A percentile compares a stretch with the other conserved stretches of the same genome.
phyloP scores from a whole-genome alignment of 1,284 basidiomycete species.

The Ustilago vetiveriae region DNA sequence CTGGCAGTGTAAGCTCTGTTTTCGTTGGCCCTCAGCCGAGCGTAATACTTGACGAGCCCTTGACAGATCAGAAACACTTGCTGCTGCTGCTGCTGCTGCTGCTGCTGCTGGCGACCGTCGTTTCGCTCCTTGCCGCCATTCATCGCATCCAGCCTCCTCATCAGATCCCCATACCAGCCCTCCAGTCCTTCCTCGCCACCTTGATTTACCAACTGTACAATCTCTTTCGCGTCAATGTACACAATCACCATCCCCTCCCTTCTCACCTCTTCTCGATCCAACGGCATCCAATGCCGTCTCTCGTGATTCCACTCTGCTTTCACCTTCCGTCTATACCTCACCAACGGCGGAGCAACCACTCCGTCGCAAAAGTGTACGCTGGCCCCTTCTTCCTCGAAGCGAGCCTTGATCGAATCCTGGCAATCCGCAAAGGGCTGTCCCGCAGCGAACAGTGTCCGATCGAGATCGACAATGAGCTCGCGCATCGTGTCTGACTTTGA shows the following conservation, averaged over 20 bases:
- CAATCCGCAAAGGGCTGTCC: constrained; percentile 16
- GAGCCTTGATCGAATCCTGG: constrained; percentile 15
- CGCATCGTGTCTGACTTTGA: constrained; percentile 47
- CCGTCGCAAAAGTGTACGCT: constrained; percentile 27
- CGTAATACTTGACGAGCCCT: constrained; percentile 40
- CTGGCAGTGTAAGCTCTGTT: constrained; percentile 41
- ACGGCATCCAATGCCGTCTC: constrained; percentile 33
- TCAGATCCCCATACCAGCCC: constrained; percentile 32
- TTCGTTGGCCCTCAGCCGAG: constrained; percentile 18
- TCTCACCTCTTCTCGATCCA: constrained; percentile 20
- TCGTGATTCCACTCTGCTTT: constrained; percentile 29
- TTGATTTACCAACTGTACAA: constrained; percentile 24
- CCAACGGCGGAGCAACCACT: constrained; percentile 22
- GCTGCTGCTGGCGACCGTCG: too few species aligned
- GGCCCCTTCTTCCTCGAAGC: constrained; percentile 32
- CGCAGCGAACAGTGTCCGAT: constrained; percentile 24
- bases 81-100: constrained; percentile 4
- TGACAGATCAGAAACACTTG: constrained; percentile 47
- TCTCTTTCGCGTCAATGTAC: constrained; percentile 31
- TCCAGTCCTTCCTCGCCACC: constrained; percentile 16
- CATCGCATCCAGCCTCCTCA: constrained; percentile 11
- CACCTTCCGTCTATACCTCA: constrained; percentile 28
- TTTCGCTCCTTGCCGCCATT: background rate
- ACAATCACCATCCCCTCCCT: constrained; percentile 27
- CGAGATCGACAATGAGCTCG: constrained; percentile 46